Conservation (phyloP, 306 rosid species). For the Pterocarpus santalinus region DNA sequence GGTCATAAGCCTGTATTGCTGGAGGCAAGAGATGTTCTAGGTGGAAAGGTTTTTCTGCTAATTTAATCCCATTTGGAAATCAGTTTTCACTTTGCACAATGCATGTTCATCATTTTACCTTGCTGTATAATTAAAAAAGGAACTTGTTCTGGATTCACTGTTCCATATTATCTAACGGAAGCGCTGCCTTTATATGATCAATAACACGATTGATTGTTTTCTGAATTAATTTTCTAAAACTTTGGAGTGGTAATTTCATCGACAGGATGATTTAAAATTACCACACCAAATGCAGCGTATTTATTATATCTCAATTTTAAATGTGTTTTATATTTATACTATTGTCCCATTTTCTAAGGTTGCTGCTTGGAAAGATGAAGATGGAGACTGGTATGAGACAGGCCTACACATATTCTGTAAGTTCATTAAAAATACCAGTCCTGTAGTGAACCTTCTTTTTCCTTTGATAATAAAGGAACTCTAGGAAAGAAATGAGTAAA, state of each 20-base stretch:
- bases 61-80: constrained; percentile 42
- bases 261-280: constrained; percentile 14
- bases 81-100: constrained; percentile 29
- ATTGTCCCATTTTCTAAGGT: constrained; percentile 59
- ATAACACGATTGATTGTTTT: constrained; percentile 22
- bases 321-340: constrained; percentile 30
- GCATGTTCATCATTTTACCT: constrained; percentile 34
- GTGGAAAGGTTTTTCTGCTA: constrained; percentile 88
- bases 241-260: constrained; percentile 13
- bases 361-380: constrained; percentile 98
- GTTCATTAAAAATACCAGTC: constrained; percentile 42
- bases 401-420: constrained; percentile 98
- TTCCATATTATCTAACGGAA: constrained; percentile 8
- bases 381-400: constrained; percentile 98
- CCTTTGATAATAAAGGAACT: not conserved
- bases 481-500: not conserved
- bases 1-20: constrained; percentile 91
- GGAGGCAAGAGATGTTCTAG: constrained; percentile 96
- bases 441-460: not conserved
- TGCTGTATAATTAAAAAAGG: constrained; percentile 19
- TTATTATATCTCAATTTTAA: constrained; percentile 30
- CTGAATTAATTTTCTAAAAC: constrained; percentile 5
- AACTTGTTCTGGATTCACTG: constrained; percentile 15
- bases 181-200: constrained; percentile 24
- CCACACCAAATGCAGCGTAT: constrained; percentile 12